These are phyloP conservation scores for Lactarius hatsudake DNA, from an alignment of 768 basidiomycete genomes.

Conservation along the genomic window DNA sequence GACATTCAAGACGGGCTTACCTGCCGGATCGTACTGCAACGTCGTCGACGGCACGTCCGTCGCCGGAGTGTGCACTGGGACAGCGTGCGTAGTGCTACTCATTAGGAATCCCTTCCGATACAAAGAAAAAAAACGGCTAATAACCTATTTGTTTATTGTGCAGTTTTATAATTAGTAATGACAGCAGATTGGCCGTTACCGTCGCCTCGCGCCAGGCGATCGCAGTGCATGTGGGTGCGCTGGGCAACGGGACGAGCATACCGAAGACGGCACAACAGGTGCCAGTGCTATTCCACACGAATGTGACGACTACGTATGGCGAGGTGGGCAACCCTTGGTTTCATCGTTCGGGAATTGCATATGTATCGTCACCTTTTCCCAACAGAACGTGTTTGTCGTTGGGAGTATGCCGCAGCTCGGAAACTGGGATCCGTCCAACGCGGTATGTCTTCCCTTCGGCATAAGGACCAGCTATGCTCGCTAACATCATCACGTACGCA, in stretches of 20 bases:
- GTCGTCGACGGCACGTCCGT: slow-evolving; percentile 50
- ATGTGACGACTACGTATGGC: slow-evolving; percentile 54
- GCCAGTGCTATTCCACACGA: slow-evolving; percentile 43
- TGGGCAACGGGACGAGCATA: background rate
- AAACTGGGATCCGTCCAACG: slow-evolving; percentile 46
- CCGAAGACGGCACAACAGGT: slow-evolving; percentile 10
- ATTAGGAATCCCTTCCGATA: background rate
- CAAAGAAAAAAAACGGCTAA: background rate
- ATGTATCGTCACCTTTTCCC: background rate
- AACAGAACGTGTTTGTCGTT: slow-evolving; percentile 57
- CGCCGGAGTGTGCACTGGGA: slow-evolving; percentile 48
- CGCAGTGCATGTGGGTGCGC: slow-evolving; percentile 29
- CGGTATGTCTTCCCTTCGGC: slow-evolving; percentile 37
- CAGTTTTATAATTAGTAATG: slow-evolving; percentile 25
- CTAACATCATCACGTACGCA: background rate
- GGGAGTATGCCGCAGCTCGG: slow-evolving; percentile 57
- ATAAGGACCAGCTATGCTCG: background rate
- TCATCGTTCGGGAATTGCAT: background rate
- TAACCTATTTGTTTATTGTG: background rate
- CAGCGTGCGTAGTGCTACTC: slow-evolving; percentile 45
- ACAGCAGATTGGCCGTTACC: slow-evolving; percentile 29
- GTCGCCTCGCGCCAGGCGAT: slow-evolving; percentile 31
- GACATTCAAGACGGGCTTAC: slow-evolving; percentile 56
- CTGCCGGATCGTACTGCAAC: slow-evolving; percentile 62
- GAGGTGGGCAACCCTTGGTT: slow-evolving; percentile 41